Evolutionary conservation across 2,329 filamentous ascomycete genomes (phyloP).

Genomic region (Teratosphaeria destructans): DNA sequence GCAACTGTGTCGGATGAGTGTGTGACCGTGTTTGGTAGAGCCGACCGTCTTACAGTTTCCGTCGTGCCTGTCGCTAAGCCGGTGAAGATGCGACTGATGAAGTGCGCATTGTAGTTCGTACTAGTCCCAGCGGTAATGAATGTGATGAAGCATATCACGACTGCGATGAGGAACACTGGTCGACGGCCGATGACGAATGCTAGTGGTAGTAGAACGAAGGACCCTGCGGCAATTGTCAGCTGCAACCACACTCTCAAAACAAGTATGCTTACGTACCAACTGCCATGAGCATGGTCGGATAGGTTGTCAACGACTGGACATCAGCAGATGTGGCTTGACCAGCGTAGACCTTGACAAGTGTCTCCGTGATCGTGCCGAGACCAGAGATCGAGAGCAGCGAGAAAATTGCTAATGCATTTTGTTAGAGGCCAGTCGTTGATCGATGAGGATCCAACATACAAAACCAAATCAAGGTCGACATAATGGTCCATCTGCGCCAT

Average conservation of each 20-base stretch:
- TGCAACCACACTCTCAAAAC: background rate
- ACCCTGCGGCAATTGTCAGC: background rate
- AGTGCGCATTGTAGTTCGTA: conserved; percentile 27
- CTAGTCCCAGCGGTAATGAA: conserved; percentile 27
- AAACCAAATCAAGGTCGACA: background rate
- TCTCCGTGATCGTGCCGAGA: background rate
- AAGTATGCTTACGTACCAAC: background rate
- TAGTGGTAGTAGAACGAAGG: conserved; percentile 15
- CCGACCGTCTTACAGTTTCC: conserved; percentile 19
- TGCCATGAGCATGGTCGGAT: conserved; percentile 1
- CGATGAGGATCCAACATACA: background rate
- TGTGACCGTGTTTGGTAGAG: background rate
- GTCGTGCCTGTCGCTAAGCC: conserved; percentile 29
- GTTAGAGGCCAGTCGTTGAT: background rate
- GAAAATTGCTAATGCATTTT: background rate
- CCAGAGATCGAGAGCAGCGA: background rate
- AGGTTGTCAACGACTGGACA: background rate
- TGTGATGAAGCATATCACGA: conserved; percentile 21
- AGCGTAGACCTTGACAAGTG: background rate
- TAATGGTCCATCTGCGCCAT: conserved; percentile 1
- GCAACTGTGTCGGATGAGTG: conserved; percentile 9
- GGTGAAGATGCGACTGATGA: conserved; percentile 27
- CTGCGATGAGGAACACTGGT: conserved; percentile 19
- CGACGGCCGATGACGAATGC: conserved; percentile 22
- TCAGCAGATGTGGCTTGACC: background rate